A percentile compares a stretch with the other conserved stretches of the same genome.
These are phyloP conservation scores for Epicoccum sorghinum DNA, from an alignment of 2,329 filamentous ascomycete species.

Conservation along the genomic window DNA sequence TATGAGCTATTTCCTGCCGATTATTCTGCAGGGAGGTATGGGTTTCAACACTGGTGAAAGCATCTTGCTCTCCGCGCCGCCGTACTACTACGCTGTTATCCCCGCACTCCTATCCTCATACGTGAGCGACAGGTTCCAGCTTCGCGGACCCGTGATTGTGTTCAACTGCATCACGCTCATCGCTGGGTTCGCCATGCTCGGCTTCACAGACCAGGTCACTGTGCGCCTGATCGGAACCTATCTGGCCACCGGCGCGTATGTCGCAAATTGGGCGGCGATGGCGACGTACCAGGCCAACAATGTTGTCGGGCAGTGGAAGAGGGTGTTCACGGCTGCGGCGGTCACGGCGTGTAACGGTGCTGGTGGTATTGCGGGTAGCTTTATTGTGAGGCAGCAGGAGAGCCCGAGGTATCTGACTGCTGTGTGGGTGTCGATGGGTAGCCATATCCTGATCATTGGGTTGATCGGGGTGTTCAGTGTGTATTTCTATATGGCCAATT, in stretches of 20 bases:
- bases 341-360: constrained; percentile 67
- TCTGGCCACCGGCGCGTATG: constrained; percentile 70
- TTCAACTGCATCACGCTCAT: constrained; percentile 70
- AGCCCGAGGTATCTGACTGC: constrained; percentile 69
- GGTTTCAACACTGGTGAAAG: constrained; percentile 50
- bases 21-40: constrained; percentile 60
- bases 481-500: constrained; percentile 62
- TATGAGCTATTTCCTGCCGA: constrained; percentile 69
- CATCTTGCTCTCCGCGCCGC: constrained; percentile 69
- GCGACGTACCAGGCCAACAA: constrained; percentile 61
- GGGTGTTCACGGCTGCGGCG: constrained; percentile 65
- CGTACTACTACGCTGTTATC: constrained; percentile 70
- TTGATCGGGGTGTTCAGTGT: constrained; percentile 59
- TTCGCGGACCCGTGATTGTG: constrained; percentile 67
- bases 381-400: constrained; percentile 66
- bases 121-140: constrained; percentile 65
- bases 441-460: constrained; percentile 62
- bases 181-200: constrained; percentile 69
- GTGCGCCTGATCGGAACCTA: constrained; percentile 70
- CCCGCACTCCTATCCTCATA: constrained; percentile 68
- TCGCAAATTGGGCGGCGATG: constrained; percentile 72
- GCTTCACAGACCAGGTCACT: constrained; percentile 64
- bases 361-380: constrained; percentile 69
- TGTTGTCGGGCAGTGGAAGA: constrained; percentile 64
- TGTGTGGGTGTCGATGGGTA: constrained; percentile 70